Evolutionary conservation across 1,139 yeast genomes (phyloP).

Genomic region (Kluyveromyces marxianus): DNA sequence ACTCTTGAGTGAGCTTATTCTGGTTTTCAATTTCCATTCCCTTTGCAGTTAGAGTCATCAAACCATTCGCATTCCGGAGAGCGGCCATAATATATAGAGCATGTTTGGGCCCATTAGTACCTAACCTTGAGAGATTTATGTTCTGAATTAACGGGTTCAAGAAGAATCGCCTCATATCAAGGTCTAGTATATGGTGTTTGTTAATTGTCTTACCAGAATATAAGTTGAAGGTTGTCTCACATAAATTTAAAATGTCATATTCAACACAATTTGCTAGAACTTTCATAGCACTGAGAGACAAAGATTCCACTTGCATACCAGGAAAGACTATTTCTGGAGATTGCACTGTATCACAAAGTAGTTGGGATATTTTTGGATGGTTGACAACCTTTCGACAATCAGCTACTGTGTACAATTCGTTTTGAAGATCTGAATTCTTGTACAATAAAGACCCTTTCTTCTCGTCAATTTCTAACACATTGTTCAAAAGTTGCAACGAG

Average conservation of each 20-base stretch:
- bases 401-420: slow-evolving; percentile 36
- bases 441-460: slow-evolving; percentile 24
- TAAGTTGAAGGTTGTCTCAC: slow-evolving; percentile 44
- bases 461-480: slow-evolving; percentile 24
- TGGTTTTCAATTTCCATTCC: slow-evolving; percentile 17
- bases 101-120: slow-evolving; percentile 34
- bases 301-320: slow-evolving; percentile 25
- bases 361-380: slow-evolving; percentile 31
- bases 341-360: slow-evolving; percentile 35
- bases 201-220: slow-evolving; percentile 31
- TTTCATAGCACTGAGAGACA: slow-evolving; percentile 34
- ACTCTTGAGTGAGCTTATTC: slow-evolving; percentile 22
- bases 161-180: neutral
- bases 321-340: slow-evolving; percentile 29
- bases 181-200: slow-evolving; percentile 15
- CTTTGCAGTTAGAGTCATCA: slow-evolving; percentile 31
- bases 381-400: slow-evolving; percentile 39
- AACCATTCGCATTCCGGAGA: slow-evolving; percentile 38
- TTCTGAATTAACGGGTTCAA: slow-evolving; percentile 29
- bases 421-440: slow-evolving; percentile 27
- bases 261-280: slow-evolving; percentile 42
- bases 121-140: slow-evolving; percentile 34
- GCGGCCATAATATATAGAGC: slow-evolving; percentile 38
- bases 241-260: slow-evolving; percentile 51
- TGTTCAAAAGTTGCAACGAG: slow-evolving; percentile 27